These are phyloP conservation scores for Ramularia endophylla DNA, from an alignment of 2,329 filamentous ascomycete species.

Conservation along the genomic window DNA sequence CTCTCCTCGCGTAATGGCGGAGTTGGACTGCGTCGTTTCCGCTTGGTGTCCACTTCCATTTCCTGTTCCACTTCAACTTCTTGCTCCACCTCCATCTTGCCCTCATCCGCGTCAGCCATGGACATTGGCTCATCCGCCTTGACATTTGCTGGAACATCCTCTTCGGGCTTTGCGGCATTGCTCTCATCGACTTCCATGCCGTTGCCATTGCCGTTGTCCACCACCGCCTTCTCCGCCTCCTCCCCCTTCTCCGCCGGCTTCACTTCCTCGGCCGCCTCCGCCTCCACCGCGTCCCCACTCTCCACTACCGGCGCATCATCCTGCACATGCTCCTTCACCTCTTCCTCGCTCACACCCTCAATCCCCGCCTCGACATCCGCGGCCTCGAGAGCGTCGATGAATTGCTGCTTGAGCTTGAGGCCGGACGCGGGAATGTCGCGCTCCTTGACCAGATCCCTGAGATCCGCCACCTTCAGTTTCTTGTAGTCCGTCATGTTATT, in stretches of 20 bases:
- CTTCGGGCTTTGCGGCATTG: neutral
- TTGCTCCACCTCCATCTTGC: too few species aligned
- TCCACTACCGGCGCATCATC: conserved; percentile 15
- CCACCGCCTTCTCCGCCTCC: neutral
- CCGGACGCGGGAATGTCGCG: conserved; percentile 41
- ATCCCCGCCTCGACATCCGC: conserved; percentile 24
- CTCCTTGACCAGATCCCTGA: conserved; percentile 42
- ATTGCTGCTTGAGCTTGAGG: conserved; percentile 43
- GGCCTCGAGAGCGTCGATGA: conserved; percentile 40
- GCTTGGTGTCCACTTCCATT: conserved; percentile 16
- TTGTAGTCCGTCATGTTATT: conserved; percentile 36
- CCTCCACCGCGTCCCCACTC: conserved; percentile 12
- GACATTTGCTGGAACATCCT: neutral
- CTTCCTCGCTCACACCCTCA: conserved; percentile 3
- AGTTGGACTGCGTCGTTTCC: conserved; percentile 28
- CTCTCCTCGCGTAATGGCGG: conserved; percentile 25
- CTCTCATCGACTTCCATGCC: neutral
- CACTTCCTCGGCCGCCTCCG: conserved; percentile 6
- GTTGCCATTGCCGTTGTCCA: neutral
- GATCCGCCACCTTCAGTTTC: conserved; percentile 42
- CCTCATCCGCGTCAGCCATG: too few species aligned
- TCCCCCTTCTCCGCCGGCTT: conserved; percentile 1
- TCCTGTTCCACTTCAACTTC: neutral
- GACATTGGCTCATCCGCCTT: too few species aligned
- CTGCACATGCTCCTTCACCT: conserved; percentile 11